Percentiles rank a stretch among this genome's conserved stretches.
These are phyloP conservation scores for Posidonia oceanica DNA, from an alignment of 116 monocot genomes.

Conservation along the genomic window DNA sequence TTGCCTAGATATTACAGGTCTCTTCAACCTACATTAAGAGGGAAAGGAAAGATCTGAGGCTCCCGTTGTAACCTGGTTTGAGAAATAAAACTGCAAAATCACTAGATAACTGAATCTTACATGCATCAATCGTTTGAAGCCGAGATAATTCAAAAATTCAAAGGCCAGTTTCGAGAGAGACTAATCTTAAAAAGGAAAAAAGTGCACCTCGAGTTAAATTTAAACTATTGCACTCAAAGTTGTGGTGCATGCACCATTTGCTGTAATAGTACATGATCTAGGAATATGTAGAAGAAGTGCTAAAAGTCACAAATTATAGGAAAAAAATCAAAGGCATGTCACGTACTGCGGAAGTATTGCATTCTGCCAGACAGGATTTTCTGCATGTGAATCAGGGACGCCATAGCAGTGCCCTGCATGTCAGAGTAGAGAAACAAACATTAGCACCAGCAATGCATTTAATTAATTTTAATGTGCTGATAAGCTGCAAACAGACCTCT, in stretches of 20 bases:
- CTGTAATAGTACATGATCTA: background rate
- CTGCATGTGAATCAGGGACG: slow-evolving; percentile 96
- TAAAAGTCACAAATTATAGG: background rate
- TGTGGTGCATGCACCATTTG: background rate
- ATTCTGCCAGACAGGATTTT: slow-evolving; percentile 80
- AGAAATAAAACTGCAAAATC: too few species aligned
- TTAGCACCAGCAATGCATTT: background rate
- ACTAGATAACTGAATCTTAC: too few species aligned
- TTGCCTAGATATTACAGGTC: too few species aligned
- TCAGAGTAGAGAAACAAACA: background rate
- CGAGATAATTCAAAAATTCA: too few species aligned
- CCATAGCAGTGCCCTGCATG: slow-evolving; percentile 86
- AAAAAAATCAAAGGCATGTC: background rate
- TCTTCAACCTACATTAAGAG: too few species aligned
- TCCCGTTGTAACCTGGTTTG: too few species aligned
- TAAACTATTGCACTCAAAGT: too few species aligned
- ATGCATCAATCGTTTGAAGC: too few species aligned
- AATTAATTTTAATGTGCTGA: background rate
- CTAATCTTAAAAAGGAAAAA: too few species aligned
- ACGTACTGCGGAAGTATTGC: slow-evolving; percentile 88
- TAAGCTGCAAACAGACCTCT: slow-evolving; percentile 42
- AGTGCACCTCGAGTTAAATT: too few species aligned
- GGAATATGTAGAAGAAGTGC: background rate
- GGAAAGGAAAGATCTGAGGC: too few species aligned
- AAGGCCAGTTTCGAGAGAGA: too few species aligned